Evolutionary conservation across 352 stramenopile genomes (phyloP).

Genomic region (Pythium dissimile): DNA sequence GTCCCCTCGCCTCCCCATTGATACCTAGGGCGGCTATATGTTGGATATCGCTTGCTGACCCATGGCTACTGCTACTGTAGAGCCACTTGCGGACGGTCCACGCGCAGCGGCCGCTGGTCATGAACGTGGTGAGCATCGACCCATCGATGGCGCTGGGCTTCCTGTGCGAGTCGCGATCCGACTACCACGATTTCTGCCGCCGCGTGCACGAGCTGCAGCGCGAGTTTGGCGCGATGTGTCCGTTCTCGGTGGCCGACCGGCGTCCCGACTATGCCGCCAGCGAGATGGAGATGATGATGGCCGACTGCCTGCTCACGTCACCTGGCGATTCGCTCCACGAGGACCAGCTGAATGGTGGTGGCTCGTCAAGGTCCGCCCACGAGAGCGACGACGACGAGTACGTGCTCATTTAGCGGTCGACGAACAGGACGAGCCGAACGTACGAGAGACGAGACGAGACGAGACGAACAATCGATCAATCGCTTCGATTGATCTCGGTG

Average conservation of each 20-base stretch:
- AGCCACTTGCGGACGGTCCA: constrained; percentile 60
- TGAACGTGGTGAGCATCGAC: constrained; percentile 89
- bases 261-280: constrained; percentile 49
- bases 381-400: constrained; percentile 66
- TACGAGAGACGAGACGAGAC: no score
- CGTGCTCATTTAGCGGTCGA: constrained; percentile 66
- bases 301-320: constrained; percentile 48
- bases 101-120: constrained; percentile 56
- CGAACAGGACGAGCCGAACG: neutral
- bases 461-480: no score
- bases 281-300: constrained; percentile 42
- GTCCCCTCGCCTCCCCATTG: constrained; percentile 9
- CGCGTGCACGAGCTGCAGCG: constrained; percentile 44
- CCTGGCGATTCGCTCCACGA: constrained; percentile 54
- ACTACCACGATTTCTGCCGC: constrained; percentile 69
- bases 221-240: constrained; percentile 42
- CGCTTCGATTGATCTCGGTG: no score
- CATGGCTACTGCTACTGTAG: constrained; percentile 25
- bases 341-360: constrained; percentile 31
- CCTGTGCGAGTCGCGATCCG: constrained; percentile 75
- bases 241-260: constrained; percentile 57
- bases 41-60: no score
- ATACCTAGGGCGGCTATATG: no score
- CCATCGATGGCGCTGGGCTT: constrained; percentile 93
- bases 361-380: no score